A percentile compares a stretch with the other conserved stretches of the same genome.
Evolutionary conservation across 2,329 filamentous ascomycete species (phyloP).

Genomic region (Colletotrichum scovillei): DNA sequence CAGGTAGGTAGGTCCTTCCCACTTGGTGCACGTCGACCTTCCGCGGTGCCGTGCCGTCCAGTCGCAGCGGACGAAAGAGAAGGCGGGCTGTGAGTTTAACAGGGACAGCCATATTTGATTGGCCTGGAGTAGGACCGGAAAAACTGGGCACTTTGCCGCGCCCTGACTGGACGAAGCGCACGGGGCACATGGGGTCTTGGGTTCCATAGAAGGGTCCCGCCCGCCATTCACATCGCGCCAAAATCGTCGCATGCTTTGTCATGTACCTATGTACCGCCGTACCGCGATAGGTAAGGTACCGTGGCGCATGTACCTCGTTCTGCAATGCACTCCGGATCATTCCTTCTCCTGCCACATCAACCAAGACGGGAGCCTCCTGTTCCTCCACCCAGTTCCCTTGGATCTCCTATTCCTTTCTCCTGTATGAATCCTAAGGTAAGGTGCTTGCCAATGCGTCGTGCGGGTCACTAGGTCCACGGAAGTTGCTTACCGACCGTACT

Average conservation of each 20-base stretch:
- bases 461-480: not conserved
- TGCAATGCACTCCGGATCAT: not conserved
- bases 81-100: constrained; percentile 21
- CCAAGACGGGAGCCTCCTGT: not conserved
- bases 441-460: no score
- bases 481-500: not conserved
- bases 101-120: not conserved
- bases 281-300: not conserved
- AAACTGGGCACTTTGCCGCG: constrained; percentile 18
- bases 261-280: not conserved
- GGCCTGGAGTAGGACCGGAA: not conserved
- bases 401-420: no score
- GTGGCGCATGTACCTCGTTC: not conserved
- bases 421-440: no score
- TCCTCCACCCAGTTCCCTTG: not conserved
- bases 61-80: constrained; percentile 8
- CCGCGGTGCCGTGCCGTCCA: constrained; percentile 13
- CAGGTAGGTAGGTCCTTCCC: not conserved
- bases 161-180: constrained; percentile 20
- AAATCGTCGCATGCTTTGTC: constrained; percentile 15
- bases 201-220: not conserved
- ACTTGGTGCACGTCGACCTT: not conserved
- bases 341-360: not conserved
- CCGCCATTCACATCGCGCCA: constrained; percentile 23
- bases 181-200: not conserved